phyloP scores from a whole-genome alignment of 2,329 filamentous ascomycete species.

The Diaporthe destruens region DNA sequence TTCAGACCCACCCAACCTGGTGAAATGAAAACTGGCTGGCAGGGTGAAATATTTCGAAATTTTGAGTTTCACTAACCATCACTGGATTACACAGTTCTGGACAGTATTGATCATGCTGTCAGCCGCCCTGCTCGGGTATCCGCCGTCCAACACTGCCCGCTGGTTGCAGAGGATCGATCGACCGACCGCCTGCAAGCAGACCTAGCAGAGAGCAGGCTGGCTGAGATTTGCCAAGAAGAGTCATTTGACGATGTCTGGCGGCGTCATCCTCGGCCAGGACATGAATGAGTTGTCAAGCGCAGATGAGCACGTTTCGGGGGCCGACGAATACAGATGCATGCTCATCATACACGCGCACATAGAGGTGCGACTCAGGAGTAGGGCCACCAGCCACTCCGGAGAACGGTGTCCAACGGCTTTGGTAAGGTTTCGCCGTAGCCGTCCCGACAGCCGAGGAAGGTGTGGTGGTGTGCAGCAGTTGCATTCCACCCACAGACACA shows the following conservation, averaged over 20 bases:
- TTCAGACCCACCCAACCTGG: too few relatives aligned
- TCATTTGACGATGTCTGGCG: background rate
- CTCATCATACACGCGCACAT: conserved; percentile 3
- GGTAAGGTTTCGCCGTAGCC: conserved; percentile 25
- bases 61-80: too few relatives aligned
- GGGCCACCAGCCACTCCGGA: conserved; percentile 23
- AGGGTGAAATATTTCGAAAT: too few relatives aligned
- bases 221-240: conserved; percentile 2
- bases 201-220: background rate
- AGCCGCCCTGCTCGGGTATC: conserved; percentile 15
- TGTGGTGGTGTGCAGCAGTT: background rate
- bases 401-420: conserved; percentile 11
- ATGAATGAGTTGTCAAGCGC: conserved; percentile 11
- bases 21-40: too few relatives aligned
- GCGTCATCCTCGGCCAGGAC: conserved; percentile 10
- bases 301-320: conserved; percentile 31
- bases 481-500: background rate
- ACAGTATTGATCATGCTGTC: conserved; percentile 9
- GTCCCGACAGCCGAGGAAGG: conserved; percentile 17
- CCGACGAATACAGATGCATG: background rate
- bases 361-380: conserved; percentile 24
- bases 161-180: conserved; percentile 27
- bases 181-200: conserved; percentile 22
- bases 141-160: conserved; percentile 10
- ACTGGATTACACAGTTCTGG: background rate